These are phyloP conservation scores for Ammopiptanthus mongolicus DNA, from an alignment of 306 rosid genomes.

Conservation along the genomic window DNA sequence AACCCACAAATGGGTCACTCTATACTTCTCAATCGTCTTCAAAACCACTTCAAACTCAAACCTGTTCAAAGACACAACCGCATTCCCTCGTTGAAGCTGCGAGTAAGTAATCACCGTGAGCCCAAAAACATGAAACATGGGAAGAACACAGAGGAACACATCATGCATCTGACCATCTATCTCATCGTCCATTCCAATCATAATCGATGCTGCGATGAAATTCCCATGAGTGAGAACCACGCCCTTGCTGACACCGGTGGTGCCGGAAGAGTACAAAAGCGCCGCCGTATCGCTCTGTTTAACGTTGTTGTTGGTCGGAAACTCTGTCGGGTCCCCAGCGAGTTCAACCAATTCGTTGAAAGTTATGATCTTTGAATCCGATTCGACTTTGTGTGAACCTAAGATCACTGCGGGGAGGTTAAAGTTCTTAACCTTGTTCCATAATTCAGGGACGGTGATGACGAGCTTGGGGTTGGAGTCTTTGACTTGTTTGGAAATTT, in stretches of 20 bases:
- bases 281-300: conserved; percentile 69
- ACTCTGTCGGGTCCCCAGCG: conserved; percentile 36
- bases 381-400: background rate
- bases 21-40: conserved; percentile 58
- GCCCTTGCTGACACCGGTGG: conserved; percentile 85
- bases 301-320: conserved; percentile 28
- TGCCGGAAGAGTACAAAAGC: conserved; percentile 82
- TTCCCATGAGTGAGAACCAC: conserved; percentile 67
- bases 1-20: conserved; percentile 66
- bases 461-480: conserved; percentile 74
- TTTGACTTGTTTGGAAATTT: conserved; percentile 58
- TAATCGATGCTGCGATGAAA: conserved; percentile 55
- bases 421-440: conserved; percentile 51
- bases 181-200: conserved; percentile 60
- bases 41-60: conserved; percentile 60
- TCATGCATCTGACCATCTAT: conserved; percentile 22
- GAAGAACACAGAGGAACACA: conserved; percentile 64
- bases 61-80: conserved; percentile 49
- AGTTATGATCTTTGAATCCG: conserved; percentile 7
- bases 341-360: conserved; percentile 42
- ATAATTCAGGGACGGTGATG: conserved; percentile 54
- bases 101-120: conserved; percentile 40
- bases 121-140: conserved; percentile 88
- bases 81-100: conserved; percentile 66
- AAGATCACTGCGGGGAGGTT: conserved; percentile 54